phyloP scores from a whole-genome alignment of 148 eudicot genomes.

The Rhododendron vialii region DNA sequence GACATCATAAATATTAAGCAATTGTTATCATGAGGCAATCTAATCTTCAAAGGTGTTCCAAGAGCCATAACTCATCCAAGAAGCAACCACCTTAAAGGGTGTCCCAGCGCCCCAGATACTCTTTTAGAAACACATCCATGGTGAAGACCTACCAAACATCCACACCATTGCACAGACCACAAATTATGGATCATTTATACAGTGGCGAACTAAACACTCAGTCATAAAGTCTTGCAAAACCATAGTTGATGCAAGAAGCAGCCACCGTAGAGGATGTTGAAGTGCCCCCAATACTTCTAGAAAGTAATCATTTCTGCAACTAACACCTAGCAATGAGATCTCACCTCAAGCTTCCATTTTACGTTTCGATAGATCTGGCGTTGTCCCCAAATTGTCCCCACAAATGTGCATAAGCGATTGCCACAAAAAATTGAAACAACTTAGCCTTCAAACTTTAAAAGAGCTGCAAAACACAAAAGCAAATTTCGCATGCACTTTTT shows the following conservation, averaged over 20 bases:
- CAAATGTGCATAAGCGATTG: neutral
- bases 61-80: neutral
- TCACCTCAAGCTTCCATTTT: neutral
- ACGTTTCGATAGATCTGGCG: neutral
- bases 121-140: neutral
- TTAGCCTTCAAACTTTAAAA: neutral
- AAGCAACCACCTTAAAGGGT: neutral
- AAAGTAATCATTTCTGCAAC: neutral
- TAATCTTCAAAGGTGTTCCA: neutral
- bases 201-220: neutral
- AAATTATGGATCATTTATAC: neutral
- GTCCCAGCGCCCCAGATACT: neutral
- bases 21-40: neutral
- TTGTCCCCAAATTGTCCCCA: neutral
- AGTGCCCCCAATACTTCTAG: neutral
- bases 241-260: neutral
- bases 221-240: neutral
- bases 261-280: neutral
- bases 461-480: neutral
- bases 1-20: neutral
- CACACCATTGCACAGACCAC: neutral
- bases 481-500: neutral
- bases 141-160: neutral
- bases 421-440: neutral
- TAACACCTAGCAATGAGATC: neutral